Conservation (phyloP, 768 basidiomycete species). For the Postia placenta region DNA sequence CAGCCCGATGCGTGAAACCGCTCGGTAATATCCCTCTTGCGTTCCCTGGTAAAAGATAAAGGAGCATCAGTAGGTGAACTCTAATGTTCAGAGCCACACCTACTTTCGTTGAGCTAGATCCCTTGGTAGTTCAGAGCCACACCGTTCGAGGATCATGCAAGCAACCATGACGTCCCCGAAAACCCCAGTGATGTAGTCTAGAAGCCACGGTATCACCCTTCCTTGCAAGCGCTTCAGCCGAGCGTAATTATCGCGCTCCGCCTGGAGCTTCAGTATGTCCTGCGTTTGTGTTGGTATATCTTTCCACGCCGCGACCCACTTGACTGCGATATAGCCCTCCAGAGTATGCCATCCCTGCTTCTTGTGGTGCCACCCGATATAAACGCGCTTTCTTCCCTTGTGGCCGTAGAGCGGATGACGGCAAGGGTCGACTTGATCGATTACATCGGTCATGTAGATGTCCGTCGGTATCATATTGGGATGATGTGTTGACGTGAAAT, state of each 20-base stretch:
- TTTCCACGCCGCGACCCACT: no score
- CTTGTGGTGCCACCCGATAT: neutral
- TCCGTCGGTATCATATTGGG: neutral
- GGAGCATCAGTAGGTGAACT: no score
- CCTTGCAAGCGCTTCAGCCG: neutral
- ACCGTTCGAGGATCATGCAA: slow-evolving; percentile 1
- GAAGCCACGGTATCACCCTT: neutral
- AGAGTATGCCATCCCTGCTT: neutral
- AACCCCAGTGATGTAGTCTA: neutral
- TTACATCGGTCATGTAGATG: neutral
- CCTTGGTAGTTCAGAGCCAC: neutral
- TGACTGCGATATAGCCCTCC: slow-evolving; percentile 2
- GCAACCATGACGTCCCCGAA: slow-evolving; percentile 1
- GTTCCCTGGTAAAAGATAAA: no score
- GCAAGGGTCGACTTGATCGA: neutral
- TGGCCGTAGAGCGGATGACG: neutral
- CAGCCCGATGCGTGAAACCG: slow-evolving; percentile 1
- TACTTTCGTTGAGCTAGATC: no score
- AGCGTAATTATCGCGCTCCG: slow-evolving; percentile 4
- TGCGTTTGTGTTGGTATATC: neutral
- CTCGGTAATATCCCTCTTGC: no score
- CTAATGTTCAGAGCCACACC: no score
- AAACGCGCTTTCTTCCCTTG: neutral
- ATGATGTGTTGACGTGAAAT: neutral
- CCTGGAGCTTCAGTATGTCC: neutral